Percentiles rank a stretch among this genome's conserved stretches.
Evolutionary conservation across 805 yeast genomes (phyloP).

Genomic region (Schwanniomyces occidentalis): DNA sequence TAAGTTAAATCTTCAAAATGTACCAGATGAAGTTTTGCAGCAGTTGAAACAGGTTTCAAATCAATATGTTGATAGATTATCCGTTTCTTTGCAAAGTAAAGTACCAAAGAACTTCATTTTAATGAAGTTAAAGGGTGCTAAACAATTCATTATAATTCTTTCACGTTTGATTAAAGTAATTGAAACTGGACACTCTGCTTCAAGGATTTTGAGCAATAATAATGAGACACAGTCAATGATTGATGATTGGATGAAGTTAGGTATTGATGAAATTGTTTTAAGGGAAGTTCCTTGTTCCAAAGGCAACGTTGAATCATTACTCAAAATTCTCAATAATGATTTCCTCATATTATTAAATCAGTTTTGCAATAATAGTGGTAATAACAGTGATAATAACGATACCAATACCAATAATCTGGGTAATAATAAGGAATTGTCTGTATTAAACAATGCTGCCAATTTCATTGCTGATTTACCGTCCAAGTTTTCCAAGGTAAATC

Average conservation of each 20-base stretch:
- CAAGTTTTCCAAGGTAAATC: constrained; percentile 50
- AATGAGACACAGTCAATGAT: constrained; percentile 51
- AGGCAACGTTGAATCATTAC: constrained; percentile 28
- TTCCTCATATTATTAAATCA: constrained; percentile 28
- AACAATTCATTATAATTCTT: constrained; percentile 51
- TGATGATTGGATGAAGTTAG: constrained; percentile 58
- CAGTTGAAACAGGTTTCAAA: constrained; percentile 56
- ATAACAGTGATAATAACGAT: background rate
- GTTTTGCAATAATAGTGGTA: constrained; percentile 1
- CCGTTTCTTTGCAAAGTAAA: constrained; percentile 34
- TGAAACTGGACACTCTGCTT: constrained; percentile 53
- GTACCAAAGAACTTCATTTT: constrained; percentile 52
- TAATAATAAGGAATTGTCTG: constrained; percentile 1
- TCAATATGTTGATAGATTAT: constrained; percentile 48
- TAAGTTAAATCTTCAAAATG: constrained; percentile 56
- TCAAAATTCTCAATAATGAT: constrained; percentile 35
- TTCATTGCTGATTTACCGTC: constrained; percentile 45
- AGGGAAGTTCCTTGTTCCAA: constrained; percentile 54
- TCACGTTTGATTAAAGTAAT: constrained; percentile 55
- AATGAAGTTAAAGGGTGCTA: constrained; percentile 56
- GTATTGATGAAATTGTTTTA: constrained; percentile 43
- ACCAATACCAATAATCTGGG: constrained; percentile 5
- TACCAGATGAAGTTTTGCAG: constrained; percentile 55
- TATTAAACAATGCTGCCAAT: constrained; percentile 14
- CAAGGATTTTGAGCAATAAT: constrained; percentile 43